These are phyloP conservation scores for Aspergillus ibericus DNA, from an alignment of 2,329 filamentous ascomycete species.

Conservation along the genomic window DNA sequence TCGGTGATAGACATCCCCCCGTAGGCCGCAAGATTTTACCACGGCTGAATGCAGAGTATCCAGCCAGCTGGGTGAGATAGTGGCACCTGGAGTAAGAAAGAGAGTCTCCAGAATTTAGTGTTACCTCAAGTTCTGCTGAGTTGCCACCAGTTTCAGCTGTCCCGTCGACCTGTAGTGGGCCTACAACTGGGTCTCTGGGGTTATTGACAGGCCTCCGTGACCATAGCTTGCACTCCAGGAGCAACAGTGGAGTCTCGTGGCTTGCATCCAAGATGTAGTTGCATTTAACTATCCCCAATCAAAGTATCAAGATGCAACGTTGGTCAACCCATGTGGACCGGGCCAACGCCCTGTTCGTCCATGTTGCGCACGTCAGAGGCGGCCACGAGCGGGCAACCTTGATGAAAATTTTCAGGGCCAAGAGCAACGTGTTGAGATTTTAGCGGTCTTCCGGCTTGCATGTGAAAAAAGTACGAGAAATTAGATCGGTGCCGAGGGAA, in stretches of 20 bases:
- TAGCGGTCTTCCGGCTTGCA: background rate
- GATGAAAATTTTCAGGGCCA: background rate
- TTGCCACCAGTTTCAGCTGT: slow-evolving; percentile 25
- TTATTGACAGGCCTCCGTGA: background rate
- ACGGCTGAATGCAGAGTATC: background rate
- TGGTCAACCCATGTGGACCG: background rate
- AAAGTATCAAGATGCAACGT: background rate
- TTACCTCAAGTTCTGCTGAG: background rate
- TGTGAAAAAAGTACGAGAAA: background rate
- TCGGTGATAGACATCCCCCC: background rate
- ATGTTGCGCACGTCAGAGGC: background rate
- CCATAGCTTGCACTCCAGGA: background rate
- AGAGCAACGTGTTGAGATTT: background rate
- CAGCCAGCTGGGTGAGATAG: background rate
- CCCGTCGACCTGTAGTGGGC: slow-evolving; percentile 8
- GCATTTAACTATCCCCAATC: background rate
- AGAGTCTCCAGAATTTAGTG: background rate
- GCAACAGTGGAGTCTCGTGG: background rate
- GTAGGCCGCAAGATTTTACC: background rate
- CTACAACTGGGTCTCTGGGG: slow-evolving; percentile 3
- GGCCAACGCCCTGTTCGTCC: background rate
- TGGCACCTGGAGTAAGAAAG: too few species aligned
- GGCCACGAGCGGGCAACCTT: background rate
- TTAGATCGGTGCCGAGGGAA: background rate
- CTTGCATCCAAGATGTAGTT: background rate